A percentile compares a stretch with the other conserved stretches of the same genome.
These are phyloP conservation scores for Malus hybrid DNA, from an alignment of 331 rosid genomes.

Conservation along the genomic window DNA sequence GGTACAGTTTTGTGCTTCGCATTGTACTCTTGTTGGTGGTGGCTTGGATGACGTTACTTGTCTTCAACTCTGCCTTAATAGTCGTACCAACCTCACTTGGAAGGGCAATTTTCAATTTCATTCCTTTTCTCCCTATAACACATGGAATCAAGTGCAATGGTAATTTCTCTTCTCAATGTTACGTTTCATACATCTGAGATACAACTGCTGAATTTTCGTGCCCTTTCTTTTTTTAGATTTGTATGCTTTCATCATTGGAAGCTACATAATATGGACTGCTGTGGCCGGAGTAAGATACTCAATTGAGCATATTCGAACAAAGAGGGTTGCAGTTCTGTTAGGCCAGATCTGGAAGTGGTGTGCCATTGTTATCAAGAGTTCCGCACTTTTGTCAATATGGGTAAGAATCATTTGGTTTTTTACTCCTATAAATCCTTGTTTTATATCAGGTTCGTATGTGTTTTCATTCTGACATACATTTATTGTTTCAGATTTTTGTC, in stretches of 20 bases:
- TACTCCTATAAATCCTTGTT: neutral
- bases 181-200: constrained; percentile 1
- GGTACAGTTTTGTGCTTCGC: constrained; percentile 86
- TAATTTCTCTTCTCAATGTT: constrained; percentile 16
- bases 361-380: constrained; percentile 79
- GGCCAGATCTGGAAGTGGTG: constrained; percentile 87
- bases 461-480: neutral
- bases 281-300: constrained; percentile 91
- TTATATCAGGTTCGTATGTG: neutral
- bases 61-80: constrained; percentile 88
- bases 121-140: constrained; percentile 94
- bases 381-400: constrained; percentile 91
- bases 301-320: constrained; percentile 64
- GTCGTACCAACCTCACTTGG: constrained; percentile 93
- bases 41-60: constrained; percentile 97
- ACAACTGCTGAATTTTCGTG: neutral
- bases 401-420: constrained; percentile 39
- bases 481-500: constrained; percentile 66
- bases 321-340: constrained; percentile 62
- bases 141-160: constrained; percentile 99
- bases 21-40: constrained; percentile 85
- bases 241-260: constrained; percentile 93
- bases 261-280: constrained; percentile 92
- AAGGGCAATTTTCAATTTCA: constrained; percentile 73
- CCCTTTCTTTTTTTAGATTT: constrained; percentile 44